Evolutionary conservation across 2,329 filamentous ascomycete species (phyloP).

Genomic region (Hypoxylon sp.): DNA sequence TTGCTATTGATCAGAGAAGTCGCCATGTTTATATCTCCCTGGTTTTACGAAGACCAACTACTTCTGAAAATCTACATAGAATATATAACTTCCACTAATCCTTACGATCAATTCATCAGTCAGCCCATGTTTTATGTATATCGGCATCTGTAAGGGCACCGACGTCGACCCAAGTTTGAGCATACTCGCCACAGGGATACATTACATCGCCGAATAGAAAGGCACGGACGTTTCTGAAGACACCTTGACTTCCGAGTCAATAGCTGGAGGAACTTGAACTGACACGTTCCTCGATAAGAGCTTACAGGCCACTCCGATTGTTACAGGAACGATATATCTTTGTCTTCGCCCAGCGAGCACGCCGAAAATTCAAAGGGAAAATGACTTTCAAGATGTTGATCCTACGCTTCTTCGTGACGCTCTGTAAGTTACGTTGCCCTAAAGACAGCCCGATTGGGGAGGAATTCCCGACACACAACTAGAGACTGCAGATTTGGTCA

Average conservation of each 20-base stretch:
- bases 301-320: neutral
- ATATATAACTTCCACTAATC: no score
- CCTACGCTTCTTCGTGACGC: conserved; percentile 23
- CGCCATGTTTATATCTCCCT: no score
- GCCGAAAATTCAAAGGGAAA: neutral
- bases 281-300: neutral
- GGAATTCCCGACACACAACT: neutral
- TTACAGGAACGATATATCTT: neutral
- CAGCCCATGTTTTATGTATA: no score
- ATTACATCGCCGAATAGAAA: conserved; percentile 16
- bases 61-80: no score
- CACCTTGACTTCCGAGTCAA: neutral
- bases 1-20: no score
- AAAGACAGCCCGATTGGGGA: neutral
- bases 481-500: no score
- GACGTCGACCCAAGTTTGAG: no score
- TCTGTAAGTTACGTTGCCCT: conserved; percentile 35
- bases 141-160: no score
- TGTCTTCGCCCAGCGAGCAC: neutral
- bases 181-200: conserved; percentile 6
- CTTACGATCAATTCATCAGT: no score
- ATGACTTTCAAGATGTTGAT: conserved; percentile 15
- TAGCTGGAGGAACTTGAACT: conserved; percentile 9
- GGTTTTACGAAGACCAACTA: no score
- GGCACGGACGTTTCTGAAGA: no score